Percentiles rank a stretch among this genome's conserved stretches.
Evolutionary conservation across 768 basidiomycete species (phyloP).

Genomic region (Leccinellum luteum): DNA sequence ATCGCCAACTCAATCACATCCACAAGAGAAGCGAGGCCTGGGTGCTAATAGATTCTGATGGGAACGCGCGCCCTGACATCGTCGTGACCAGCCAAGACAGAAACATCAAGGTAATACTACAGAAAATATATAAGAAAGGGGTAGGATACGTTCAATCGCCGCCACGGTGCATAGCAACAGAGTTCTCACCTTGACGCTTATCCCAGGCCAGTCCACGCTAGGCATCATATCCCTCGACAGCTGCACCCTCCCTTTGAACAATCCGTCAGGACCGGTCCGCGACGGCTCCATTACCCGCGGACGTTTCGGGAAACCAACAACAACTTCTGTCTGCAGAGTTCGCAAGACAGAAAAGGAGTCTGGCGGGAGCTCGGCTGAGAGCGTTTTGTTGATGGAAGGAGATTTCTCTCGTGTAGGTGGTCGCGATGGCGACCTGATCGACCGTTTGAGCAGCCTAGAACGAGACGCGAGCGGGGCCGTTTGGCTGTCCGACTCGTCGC

Average conservation of each 20-base stretch:
- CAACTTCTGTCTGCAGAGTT: constrained; percentile 41
- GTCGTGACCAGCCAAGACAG: constrained; percentile 63
- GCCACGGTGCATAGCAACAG: not conserved
- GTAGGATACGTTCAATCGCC: constrained; percentile 11
- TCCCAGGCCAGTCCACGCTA: constrained; percentile 61
- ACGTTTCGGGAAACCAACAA: constrained; percentile 70
- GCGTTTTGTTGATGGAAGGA: constrained; percentile 19
- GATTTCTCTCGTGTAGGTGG: constrained; percentile 10
- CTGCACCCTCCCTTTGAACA: constrained; percentile 57
- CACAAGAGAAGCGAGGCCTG: not conserved
- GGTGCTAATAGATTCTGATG: constrained; percentile 48
- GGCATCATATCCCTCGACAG: constrained; percentile 61
- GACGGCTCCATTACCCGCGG: constrained; percentile 48
- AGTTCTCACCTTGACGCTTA: constrained; percentile 60
- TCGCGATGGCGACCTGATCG: constrained; percentile 23
- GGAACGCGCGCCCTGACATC: constrained; percentile 61
- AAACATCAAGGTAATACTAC: constrained; percentile 73
- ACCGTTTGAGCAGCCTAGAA: constrained; percentile 30
- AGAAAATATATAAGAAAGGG: not conserved
- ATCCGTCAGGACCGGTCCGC: constrained; percentile 61
- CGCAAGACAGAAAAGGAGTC: constrained; percentile 18
- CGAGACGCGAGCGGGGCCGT: constrained; percentile 9
- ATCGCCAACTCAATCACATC: not conserved
- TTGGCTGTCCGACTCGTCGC: constrained; percentile 41
- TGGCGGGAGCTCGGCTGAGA: constrained; percentile 24